These are phyloP conservation scores for Asparagopsis taxiformis DNA, from an alignment of 31 red algal species.

Conservation along the genomic window DNA sequence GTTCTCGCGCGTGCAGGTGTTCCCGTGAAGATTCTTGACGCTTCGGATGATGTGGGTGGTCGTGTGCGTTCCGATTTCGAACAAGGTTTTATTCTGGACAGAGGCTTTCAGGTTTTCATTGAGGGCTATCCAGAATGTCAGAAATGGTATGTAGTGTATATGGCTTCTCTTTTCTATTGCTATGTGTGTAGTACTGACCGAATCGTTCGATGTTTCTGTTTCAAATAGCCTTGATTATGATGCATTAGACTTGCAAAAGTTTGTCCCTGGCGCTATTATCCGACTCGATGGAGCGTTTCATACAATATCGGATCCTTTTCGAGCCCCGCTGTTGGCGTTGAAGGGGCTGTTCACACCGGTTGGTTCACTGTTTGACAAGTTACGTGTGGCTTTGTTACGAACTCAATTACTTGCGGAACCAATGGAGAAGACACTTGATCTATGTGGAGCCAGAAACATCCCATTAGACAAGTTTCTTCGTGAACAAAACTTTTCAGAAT, in stretches of 20 bases:
- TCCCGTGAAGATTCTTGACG: conserved; percentile 65
- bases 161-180: no score
- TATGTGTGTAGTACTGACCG: no score
- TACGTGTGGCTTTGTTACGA: conserved; percentile 39
- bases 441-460: not conserved
- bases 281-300: conserved; percentile 43
- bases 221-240: conserved; percentile 49
- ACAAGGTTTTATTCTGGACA: conserved; percentile 91
- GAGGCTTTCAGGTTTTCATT: conserved; percentile 96
- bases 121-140: conserved; percentile 74
- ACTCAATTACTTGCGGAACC: conserved; percentile 13
- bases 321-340: conserved; percentile 18
- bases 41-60: conserved; percentile 76
- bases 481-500: conserved; percentile 55
- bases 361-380: conserved; percentile 57
- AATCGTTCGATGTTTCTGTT: no score
- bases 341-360: conserved; percentile 34
- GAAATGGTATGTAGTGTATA: no score
- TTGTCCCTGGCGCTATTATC: conserved; percentile 55
- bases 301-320: conserved; percentile 47
- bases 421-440: conserved; percentile 4
- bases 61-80: conserved; percentile 81
- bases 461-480: conserved; percentile 19
- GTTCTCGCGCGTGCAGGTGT: conserved; percentile 37
- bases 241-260: conserved; percentile 23